phyloP scores from a whole-genome alignment of 139 green algal genomes.

The Haematococcus lacustris region DNA sequence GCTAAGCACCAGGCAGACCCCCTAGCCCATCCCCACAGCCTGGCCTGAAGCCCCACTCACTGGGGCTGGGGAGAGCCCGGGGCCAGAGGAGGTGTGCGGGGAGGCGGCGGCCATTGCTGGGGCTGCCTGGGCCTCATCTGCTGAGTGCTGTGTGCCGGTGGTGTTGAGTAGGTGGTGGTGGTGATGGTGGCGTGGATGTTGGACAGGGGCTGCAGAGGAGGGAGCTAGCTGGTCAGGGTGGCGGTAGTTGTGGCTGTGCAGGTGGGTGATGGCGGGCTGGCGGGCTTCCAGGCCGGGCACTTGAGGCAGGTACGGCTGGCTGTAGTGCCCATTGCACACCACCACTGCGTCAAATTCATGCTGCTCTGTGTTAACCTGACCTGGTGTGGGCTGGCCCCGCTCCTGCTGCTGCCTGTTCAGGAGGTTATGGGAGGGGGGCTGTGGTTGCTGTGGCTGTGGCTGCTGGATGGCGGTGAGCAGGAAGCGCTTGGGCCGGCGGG shows the following conservation, averaged over 20 bases:
- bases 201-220: no score
- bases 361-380: not conserved
- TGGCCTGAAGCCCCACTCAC: no score
- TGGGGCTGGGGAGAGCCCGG: no score
- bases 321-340: slow-evolving; percentile 80
- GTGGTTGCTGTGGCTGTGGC: not conserved
- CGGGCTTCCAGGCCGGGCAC: slow-evolving; percentile 37
- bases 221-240: slow-evolving; percentile 41
- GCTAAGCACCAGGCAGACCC: no score
- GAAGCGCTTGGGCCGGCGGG: not conserved
- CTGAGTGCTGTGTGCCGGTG: not conserved
- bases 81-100: no score
- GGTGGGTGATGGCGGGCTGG: slow-evolving; percentile 33
- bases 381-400: not conserved
- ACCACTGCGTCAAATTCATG: slow-evolving; percentile 77
- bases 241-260: slow-evolving; percentile 74
- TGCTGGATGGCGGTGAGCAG: not conserved
- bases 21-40: no score
- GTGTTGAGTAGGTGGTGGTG: not conserved
- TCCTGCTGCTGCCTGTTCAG: not conserved
- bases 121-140: not conserved
- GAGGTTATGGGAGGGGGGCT: not conserved
- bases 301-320: slow-evolving; percentile 47
- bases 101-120: not conserved
- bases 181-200: no score